A percentile compares a stretch with the other conserved stretches of the same genome.
phyloP scores from a whole-genome alignment of 768 basidiomycete genomes.

The Suillus sp. region DNA sequence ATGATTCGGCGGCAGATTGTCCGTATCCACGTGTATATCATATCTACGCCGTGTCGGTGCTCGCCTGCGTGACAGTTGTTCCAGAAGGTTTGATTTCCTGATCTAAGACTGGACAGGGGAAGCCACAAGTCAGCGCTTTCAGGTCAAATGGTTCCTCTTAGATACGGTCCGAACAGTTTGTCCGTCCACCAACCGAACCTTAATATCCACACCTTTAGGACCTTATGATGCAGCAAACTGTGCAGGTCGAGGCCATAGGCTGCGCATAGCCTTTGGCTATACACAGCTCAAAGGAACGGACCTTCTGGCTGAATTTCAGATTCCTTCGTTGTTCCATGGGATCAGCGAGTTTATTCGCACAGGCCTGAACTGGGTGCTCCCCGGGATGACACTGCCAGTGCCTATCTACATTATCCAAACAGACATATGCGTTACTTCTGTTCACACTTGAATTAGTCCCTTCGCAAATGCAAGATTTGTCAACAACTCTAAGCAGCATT shows the following conservation, averaged over 20 bases:
- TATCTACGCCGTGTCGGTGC: not conserved
- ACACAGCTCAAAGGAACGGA: not conserved
- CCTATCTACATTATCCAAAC: not conserved
- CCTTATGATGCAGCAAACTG: not conserved
- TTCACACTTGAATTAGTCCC: not conserved
- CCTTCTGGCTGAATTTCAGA: not conserved
- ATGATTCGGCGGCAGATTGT: not conserved
- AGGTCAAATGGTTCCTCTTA: not conserved
- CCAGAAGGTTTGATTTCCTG: not conserved
- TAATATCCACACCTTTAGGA: not conserved
- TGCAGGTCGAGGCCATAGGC: not conserved
- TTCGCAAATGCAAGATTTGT: not conserved
- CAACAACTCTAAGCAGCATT: not conserved
- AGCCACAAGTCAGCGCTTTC: not conserved
- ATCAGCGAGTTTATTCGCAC: not conserved
- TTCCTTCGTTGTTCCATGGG: not conserved
- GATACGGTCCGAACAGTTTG: not conserved
- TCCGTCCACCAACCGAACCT: not conserved
- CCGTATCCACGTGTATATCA: not conserved
- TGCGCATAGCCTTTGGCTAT: not conserved
- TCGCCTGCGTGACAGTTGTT: not conserved
- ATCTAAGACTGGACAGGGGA: not conserved
- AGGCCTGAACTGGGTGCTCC: not conserved
- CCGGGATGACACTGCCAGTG: not conserved
- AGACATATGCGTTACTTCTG: not conserved